Evolutionary conservation across 805 yeast genomes (phyloP).

Genomic region (Candida ponderosae): DNA sequence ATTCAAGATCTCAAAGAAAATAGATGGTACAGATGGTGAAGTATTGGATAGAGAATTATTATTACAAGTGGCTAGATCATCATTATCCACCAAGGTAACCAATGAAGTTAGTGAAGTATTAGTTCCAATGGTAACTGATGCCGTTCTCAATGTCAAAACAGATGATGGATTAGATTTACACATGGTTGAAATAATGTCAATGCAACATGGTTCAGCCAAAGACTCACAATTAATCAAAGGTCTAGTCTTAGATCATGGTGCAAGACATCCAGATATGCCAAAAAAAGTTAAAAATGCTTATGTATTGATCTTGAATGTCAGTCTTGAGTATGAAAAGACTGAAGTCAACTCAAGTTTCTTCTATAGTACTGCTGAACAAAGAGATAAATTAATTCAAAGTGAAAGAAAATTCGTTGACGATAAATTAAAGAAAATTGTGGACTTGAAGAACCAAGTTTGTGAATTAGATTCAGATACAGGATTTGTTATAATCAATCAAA

Average conservation of each 20-base stretch:
- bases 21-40: conserved; percentile 12
- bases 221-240: conserved; percentile 83
- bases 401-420: conserved; percentile 94
- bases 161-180: conserved; percentile 70
- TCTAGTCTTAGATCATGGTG: conserved; percentile 94
- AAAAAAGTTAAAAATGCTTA: conserved; percentile 74
- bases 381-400: conserved; percentile 87
- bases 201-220: conserved; percentile 86
- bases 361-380: conserved; percentile 91
- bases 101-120: conserved; percentile 69
- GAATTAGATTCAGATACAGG: conserved; percentile 63
- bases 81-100: conserved; percentile 80
- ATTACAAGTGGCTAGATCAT: conserved; percentile 85
- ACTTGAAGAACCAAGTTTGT: conserved; percentile 88
- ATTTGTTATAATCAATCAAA: conserved; percentile 93
- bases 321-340: conserved; percentile 93
- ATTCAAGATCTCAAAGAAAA: conserved; percentile 46
- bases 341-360: conserved; percentile 95
- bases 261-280: conserved; percentile 99
- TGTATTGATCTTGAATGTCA: conserved; percentile 83
- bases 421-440: conserved; percentile 84
- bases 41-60: conserved; percentile 69
- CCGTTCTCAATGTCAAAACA: conserved; percentile 72
- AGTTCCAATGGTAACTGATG: conserved; percentile 94
- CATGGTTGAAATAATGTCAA: conserved; percentile 97